These are phyloP conservation scores for Sutorius australiensis DNA, from an alignment of 768 basidiomycete genomes.

Conservation along the genomic window DNA sequence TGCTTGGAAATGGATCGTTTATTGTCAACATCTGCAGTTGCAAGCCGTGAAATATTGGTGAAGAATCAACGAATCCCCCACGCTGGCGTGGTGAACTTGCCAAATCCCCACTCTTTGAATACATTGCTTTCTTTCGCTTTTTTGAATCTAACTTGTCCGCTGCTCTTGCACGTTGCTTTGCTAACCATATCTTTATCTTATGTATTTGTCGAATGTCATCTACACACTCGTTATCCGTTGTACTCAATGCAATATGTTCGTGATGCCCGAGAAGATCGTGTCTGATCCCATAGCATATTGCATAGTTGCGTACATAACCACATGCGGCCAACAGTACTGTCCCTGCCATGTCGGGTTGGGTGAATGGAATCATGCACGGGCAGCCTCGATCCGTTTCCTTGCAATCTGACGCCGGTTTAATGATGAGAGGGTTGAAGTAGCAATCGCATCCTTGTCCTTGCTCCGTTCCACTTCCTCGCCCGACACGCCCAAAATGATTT, in stretches of 20 bases:
- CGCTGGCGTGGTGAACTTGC: neutral
- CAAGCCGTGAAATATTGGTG: neutral
- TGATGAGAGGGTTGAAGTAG: conserved; percentile 49
- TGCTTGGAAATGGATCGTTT: neutral
- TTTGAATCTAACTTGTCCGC: neutral
- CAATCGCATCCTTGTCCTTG: conserved; percentile 70
- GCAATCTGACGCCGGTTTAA: conserved; percentile 86
- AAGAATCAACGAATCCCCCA: neutral
- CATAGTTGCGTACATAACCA: conserved; percentile 30
- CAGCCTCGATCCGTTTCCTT: conserved; percentile 84
- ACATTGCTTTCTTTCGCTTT: neutral
- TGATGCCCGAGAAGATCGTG: neutral
- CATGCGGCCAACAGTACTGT: conserved; percentile 19
- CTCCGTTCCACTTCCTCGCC: conserved; percentile 87
- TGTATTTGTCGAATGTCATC: neutral
- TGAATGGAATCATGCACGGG: conserved; percentile 46
- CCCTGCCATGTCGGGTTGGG: conserved; percentile 6
- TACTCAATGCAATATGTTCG: neutral
- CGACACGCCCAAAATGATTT: conserved; percentile 81
- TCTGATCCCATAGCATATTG: conserved; percentile 27
- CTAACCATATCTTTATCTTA: conserved; percentile 6
- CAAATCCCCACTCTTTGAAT: neutral
- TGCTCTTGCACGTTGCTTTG: neutral
- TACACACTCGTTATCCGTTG: conserved; percentile 7
- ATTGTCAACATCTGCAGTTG: conserved; percentile 9